A percentile compares a stretch with the other conserved stretches of the same genome.
Evolutionary conservation across 2,329 filamentous ascomycete species (phyloP).

Genomic region (Thielaviopsis cerberus): DNA sequence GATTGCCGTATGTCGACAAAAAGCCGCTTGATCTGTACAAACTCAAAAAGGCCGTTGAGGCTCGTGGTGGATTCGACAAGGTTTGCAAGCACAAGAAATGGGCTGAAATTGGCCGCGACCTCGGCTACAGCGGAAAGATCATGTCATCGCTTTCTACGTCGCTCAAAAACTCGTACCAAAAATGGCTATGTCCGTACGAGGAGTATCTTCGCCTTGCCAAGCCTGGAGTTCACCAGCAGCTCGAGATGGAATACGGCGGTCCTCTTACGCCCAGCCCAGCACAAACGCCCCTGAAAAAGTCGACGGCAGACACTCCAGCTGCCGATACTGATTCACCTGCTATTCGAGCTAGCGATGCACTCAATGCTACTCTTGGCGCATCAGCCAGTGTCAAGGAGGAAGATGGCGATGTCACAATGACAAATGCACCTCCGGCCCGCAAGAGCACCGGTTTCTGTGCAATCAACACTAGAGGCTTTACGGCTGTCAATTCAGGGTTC

Average conservation of each 20-base stretch:
- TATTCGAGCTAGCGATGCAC: constrained; percentile 32
- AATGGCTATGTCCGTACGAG: constrained; percentile 93
- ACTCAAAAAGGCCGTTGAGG: constrained; percentile 89
- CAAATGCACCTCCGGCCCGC: constrained; percentile 24
- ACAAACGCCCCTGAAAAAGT: constrained; percentile 52
- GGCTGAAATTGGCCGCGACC: constrained; percentile 90
- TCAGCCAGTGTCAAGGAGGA: constrained; percentile 22
- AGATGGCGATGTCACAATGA: constrained; percentile 30
- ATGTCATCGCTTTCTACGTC: constrained; percentile 98
- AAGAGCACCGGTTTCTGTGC: constrained; percentile 39
- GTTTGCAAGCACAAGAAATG: constrained; percentile 98
- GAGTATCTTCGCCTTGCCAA: constrained; percentile 82
- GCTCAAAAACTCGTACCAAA: constrained; percentile 91
- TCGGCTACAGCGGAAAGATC: constrained; percentile 97
- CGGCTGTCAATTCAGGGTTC: constrained; percentile 53
- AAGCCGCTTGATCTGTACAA: constrained; percentile 89
- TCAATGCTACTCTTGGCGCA: constrained; percentile 29
- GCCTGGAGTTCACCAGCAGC: constrained; percentile 86
- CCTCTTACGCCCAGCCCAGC: constrained; percentile 62
- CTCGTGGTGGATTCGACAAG: constrained; percentile 82
- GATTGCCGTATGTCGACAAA: constrained; percentile 92
- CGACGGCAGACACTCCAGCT: constrained; percentile 38
- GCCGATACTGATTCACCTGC: constrained; percentile 50
- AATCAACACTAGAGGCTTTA: constrained; percentile 45
- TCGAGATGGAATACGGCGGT: constrained; percentile 83